phyloP scores from a whole-genome alignment of 805 yeast genomes.

The Tetrapisispora phaffii region DNA sequence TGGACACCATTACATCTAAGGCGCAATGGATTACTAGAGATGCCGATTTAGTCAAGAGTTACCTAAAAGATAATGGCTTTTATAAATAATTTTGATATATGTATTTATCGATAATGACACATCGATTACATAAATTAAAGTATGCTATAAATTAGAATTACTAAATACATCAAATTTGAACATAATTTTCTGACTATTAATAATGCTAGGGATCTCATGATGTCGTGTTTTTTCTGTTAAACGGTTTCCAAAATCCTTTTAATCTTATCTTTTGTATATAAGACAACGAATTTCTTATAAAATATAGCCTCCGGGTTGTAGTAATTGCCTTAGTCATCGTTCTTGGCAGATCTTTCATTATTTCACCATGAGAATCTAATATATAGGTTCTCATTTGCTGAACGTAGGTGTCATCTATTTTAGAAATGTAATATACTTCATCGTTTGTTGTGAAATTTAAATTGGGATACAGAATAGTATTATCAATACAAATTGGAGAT shows the following conservation, averaged over 20 bases:
- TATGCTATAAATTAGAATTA: neutral
- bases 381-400: neutral
- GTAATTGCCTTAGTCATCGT: too few species aligned
- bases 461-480: conserved; percentile 4
- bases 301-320: neutral
- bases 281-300: neutral
- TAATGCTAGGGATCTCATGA: too few species aligned
- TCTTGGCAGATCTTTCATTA: neutral
- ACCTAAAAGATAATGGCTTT: conserved; percentile 33
- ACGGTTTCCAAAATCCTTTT: neutral
- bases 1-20: conserved; percentile 50
- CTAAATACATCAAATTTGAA: too few species aligned
- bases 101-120: neutral
- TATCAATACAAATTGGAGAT: conserved; percentile 1
- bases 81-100: conserved; percentile 1
- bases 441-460: conserved; percentile 1
- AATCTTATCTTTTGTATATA: neutral
- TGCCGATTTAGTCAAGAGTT: conserved; percentile 35
- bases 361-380: neutral
- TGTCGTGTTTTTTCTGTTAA: neutral
- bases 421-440: conserved; percentile 2
- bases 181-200: too few species aligned
- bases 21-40: conserved; percentile 53
- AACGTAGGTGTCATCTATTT: neutral
- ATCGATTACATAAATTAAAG: neutral